Conservation (phyloP, 2,329 filamentous ascomycete species). For the Diplodia seriata region DNA sequence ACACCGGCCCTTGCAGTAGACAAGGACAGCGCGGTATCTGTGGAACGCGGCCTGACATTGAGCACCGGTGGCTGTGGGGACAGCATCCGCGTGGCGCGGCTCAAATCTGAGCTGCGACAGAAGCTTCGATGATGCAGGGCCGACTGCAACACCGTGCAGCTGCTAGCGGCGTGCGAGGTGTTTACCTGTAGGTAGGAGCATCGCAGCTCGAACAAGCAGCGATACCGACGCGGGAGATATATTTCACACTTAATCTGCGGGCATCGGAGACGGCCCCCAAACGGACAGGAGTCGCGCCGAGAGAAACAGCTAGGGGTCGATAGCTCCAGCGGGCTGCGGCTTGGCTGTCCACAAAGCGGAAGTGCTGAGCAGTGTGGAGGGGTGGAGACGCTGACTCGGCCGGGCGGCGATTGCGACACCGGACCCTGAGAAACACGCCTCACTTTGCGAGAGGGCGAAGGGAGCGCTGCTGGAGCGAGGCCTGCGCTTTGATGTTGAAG, state of each 20-base stretch:
- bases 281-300: slow-evolving; percentile 17
- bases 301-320: slow-evolving; percentile 10
- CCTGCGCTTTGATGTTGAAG: slow-evolving; percentile 10
- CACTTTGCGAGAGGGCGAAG: slow-evolving; percentile 17
- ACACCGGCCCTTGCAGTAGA: slow-evolving; percentile 20
- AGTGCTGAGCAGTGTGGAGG: slow-evolving; percentile 2
- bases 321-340: background rate
- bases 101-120: slow-evolving; percentile 24
- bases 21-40: background rate
- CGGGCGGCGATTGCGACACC: slow-evolving; percentile 1
- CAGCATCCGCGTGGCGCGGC: slow-evolving; percentile 16
- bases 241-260: slow-evolving; percentile 21
- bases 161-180: background rate
- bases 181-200: background rate
- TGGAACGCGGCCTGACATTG: background rate
- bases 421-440: slow-evolving; percentile 21
- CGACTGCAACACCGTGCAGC: slow-evolving; percentile 5
- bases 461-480: background rate
- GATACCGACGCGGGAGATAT: slow-evolving; percentile 18
- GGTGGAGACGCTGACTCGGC: slow-evolving; percentile 16
- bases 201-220: background rate
- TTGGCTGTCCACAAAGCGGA: slow-evolving; percentile 5
- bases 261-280: slow-evolving; percentile 16
- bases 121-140: slow-evolving; percentile 23
- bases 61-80: background rate